Evolutionary conservation across 2,329 filamentous ascomycete genomes (phyloP), one percentile per base, ranked within the genome.

Genomic region (Cladosporium halotolerans): DNA sequence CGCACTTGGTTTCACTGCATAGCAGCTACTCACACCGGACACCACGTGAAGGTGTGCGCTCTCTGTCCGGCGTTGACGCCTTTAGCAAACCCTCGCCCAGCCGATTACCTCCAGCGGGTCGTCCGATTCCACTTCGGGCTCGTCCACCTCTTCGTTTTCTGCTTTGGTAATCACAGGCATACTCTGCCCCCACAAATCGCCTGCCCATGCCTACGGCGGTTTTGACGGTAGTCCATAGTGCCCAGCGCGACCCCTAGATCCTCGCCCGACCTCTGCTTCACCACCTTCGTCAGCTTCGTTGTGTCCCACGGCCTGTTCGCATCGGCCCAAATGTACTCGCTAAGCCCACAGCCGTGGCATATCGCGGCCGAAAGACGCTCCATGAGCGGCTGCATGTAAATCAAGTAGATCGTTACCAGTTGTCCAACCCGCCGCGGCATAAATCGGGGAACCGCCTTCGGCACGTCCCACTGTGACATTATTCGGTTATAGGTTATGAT

Each of bases 71-170:
- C 19, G 33, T 56, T 56, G 13, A 40, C 54, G 13, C 50, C 45
- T n/a, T 52, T 59, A 55, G 49, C 55, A 56, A n/a, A 51, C 23
- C 33, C 14, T 42, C 13, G 52, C 57, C 41, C 38, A 54, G 11
- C 54, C 31, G 41, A 52, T 23, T n/a, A 58, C 55, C 59, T 59
- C 60, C 39, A 48, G 57, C 55, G 53, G 47, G 9, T 62, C 52
- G 3, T 63, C 58, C 13, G 58, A 40, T 0, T 63, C 60, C 14
- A 63, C 56, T 28, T 64, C 54, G 3, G 57, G 58, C 31, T 62
- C 51, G 2, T 64, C 53, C 2, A 62, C 42, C 41, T 64, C 55
- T 7, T 54, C 23, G 13, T 58, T 41, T 39, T 63, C 41, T 32
- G 60, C 58, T 31, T 58, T n/a, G 16, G 53, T 63, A 64, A 16